These are phyloP conservation scores for Pholiota conissans DNA, from an alignment of 768 basidiomycete genomes.

Conservation along the genomic window DNA sequence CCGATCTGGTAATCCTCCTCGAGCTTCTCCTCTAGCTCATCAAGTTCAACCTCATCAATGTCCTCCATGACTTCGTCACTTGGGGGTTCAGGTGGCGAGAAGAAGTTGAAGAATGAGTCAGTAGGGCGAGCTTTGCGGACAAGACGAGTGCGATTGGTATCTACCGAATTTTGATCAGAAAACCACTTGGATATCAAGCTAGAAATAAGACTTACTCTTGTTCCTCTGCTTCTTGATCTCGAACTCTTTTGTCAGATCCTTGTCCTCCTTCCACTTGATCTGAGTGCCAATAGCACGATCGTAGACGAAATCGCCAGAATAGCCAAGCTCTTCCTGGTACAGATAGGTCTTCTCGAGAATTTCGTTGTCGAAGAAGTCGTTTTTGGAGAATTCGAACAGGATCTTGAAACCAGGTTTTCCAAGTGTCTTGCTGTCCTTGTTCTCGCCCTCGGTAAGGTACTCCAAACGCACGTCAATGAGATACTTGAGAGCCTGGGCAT, in stretches of 20 bases:
- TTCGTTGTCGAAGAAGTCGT: slow-evolving; percentile 87
- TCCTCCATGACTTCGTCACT: slow-evolving; percentile 72
- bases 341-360: slow-evolving; percentile 91
- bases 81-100: slow-evolving; percentile 78
- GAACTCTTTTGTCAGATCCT: slow-evolving; percentile 95
- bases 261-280: slow-evolving; percentile 98
- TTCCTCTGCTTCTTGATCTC: slow-evolving; percentile 99
- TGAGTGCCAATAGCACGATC: slow-evolving; percentile 91
- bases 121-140: slow-evolving; percentile 86
- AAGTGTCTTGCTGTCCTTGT: slow-evolving; percentile 45
- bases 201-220: slow-evolving; percentile 67
- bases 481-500: slow-evolving; percentile 81
- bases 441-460: slow-evolving; percentile 57
- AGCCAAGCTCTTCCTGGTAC: slow-evolving; percentile 92
- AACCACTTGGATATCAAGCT: slow-evolving; percentile 1
- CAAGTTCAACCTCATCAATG: slow-evolving; percentile 80
- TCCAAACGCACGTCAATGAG: slow-evolving; percentile 79
- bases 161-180: slow-evolving; percentile 31
- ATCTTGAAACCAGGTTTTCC: slow-evolving; percentile 91
- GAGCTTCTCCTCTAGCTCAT: slow-evolving; percentile 89
- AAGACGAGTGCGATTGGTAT: slow-evolving; percentile 81
- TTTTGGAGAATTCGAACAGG: slow-evolving; percentile 74
- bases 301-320: slow-evolving; percentile 95
- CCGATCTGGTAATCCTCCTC: slow-evolving; percentile 98
- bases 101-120: slow-evolving; percentile 99